Base-by-base conservation (phyloP, 305 asterid genomes). In the Fraxinus platypoda region DNA sequence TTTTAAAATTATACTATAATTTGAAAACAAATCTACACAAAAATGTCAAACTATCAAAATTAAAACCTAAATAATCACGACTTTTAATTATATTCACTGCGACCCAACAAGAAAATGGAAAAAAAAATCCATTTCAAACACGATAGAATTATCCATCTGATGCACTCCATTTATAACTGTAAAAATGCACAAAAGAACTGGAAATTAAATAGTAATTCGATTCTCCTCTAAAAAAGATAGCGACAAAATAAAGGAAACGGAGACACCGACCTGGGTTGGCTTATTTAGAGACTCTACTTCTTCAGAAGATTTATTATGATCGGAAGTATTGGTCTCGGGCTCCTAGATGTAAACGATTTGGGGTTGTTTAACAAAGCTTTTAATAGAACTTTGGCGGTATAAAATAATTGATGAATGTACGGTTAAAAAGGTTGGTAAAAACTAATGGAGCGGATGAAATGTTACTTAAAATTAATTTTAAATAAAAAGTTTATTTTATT, bases 251-350 rank as follows among this genome's bases (percentile, higher is more conserved):
- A 15, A n/a, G 0, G 34, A 28, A 64, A 17, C 3, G 21, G 11
- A 38, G 37, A 54, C 2, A 7, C 76, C 28, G 25, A 88, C 91
- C 93, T 88, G 87, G 66, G 86, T 19, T 82, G 82, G 87, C 76
- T 85, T 77, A 31, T 82, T 77, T 43, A 49, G 46, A 54, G 88
- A 76, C 30, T 87, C 41, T 79, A 13, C n/a, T 25, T 66, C 86
- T 31, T 83, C 86, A 28, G 89, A 75, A 75, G 87, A 77, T 43
- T 43, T 41, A 38, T 87, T 71, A 73, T 88, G 90, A 74, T 83
- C 87, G 79, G 91, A 86, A 19, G 80, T 35, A 23, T 54, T 6
- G 26, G 66, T 7, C 17, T 23, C 31, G 33, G 71, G 82, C 73
- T 37, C 6, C 15, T 81, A 68, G 86, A 85, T 84, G 77, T 82